phyloP scores from a whole-genome alignment of 1,284 basidiomycete genomes.

The Porodaedalea pini region DNA sequence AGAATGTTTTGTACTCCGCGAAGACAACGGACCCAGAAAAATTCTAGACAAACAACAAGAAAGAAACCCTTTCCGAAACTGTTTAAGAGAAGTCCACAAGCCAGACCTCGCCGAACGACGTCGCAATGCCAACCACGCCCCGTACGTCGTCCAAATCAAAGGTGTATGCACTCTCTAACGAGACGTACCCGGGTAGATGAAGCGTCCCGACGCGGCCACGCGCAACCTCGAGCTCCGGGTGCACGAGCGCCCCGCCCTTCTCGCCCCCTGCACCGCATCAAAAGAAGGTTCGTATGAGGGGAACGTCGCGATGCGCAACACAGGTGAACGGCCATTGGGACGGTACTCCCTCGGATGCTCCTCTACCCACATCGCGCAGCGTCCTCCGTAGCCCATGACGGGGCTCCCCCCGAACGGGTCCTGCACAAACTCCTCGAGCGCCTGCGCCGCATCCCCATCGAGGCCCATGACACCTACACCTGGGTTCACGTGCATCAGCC shows the following conservation, averaged over 20 bases:
- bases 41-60: neutral
- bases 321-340: neutral
- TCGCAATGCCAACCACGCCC: conserved; percentile 16
- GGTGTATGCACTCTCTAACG: conserved; percentile 10
- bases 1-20: neutral
- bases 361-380: conserved; percentile 19
- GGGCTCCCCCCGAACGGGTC: conserved; percentile 15
- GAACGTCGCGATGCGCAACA: conserved; percentile 15
- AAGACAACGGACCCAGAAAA: neutral
- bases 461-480: neutral
- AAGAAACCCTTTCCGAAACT: neutral
- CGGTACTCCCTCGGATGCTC: conserved; percentile 2
- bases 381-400: conserved; percentile 17
- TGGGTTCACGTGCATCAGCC: neutral
- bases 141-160: conserved; percentile 19
- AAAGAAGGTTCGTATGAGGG: conserved; percentile 6
- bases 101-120: conserved; percentile 12
- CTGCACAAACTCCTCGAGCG: conserved; percentile 10
- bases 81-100: conserved; percentile 14
- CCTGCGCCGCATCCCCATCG: neutral
- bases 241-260: neutral
- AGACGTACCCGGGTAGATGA: conserved; percentile 2
- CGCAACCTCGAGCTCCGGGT: conserved; percentile 6
- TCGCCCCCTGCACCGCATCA: neutral
- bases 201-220: conserved; percentile 13